Evolutionary conservation across 169 alveolate genomes (phyloP).

Genomic region (Plasmodium yoelii): DNA sequence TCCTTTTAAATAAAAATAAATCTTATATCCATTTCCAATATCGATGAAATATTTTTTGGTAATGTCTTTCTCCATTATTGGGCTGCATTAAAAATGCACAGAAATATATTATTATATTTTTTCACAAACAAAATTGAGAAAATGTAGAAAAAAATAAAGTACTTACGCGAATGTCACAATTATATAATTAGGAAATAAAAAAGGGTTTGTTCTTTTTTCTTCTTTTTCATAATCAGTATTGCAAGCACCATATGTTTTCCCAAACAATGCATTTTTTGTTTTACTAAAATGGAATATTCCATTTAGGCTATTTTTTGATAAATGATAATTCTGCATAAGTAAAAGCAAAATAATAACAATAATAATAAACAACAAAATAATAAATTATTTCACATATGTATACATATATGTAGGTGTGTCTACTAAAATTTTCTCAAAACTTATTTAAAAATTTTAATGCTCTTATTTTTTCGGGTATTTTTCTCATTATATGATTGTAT

Average conservation of each 20-base stretch:
- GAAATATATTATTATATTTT: neutral
- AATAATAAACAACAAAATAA: neutral
- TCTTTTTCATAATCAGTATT: constrained; percentile 6
- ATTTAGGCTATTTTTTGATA: constrained; percentile 8
- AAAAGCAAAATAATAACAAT: neutral
- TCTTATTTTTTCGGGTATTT: neutral
- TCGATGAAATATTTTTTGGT: constrained; percentile 64
- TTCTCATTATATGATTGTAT: neutral
- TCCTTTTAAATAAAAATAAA: constrained; percentile 67
- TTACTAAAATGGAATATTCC: constrained; percentile 63
- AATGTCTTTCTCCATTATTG: constrained; percentile 29
- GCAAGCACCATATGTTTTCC: constrained; percentile 48
- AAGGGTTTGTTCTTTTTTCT: constrained; percentile 52
- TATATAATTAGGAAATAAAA: constrained; percentile 60
- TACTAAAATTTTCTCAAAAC: too few species aligned
- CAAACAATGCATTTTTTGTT: constrained; percentile 56
- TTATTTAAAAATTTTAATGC: too few species aligned
- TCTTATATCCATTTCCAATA: constrained; percentile 17
- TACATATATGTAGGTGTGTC: neutral
- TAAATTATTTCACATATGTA: neutral
- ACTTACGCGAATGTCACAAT: constrained; percentile 66
- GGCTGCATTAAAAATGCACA: constrained; percentile 28
- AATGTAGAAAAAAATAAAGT: constrained; percentile 7
- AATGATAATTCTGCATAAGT: neutral
- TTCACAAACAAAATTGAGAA: neutral